Conservation (phyloP, 768 basidiomycete species). For the Exsudoporus frostii region DNA sequence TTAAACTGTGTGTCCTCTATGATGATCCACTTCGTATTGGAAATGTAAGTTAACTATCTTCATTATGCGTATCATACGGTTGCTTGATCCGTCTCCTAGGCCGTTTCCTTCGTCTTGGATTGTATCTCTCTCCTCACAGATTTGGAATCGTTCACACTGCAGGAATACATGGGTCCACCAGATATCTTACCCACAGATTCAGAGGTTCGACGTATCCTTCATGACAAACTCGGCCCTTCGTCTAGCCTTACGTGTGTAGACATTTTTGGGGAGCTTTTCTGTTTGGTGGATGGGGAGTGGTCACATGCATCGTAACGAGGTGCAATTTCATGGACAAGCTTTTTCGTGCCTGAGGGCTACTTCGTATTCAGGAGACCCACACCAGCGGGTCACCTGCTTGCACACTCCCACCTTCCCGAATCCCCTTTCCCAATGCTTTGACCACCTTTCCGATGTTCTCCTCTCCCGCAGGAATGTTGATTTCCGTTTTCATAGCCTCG, state of each 20-base stretch:
- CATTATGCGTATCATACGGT: background rate
- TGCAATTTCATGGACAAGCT: background rate
- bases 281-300: slow-evolving; percentile 11
- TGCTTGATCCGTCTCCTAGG: slow-evolving; percentile 3
- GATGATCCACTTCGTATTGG: too few species aligned
- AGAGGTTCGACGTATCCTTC: background rate
- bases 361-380: slow-evolving; percentile 18
- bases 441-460: slow-evolving; percentile 45
- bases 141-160: slow-evolving; percentile 2
- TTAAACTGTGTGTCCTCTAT: background rate
- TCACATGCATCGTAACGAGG: background rate
- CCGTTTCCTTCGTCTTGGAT: background rate
- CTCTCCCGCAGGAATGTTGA: slow-evolving; percentile 45
- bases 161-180: too few species aligned
- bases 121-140: background rate
- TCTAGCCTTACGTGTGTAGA: slow-evolving; percentile 2
- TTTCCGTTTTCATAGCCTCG: slow-evolving; percentile 68
- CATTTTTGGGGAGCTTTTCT: background rate
- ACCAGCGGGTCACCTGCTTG: slow-evolving; percentile 46
- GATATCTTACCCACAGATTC: too few species aligned
- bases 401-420: slow-evolving; percentile 44
- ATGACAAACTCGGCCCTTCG: background rate
- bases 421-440: slow-evolving; percentile 36
- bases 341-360: background rate
- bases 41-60: background rate